Base-by-base conservation (phyloP, 495 filamentous ascomycete species). In the Annulohypoxylon maeteangense region DNA sequence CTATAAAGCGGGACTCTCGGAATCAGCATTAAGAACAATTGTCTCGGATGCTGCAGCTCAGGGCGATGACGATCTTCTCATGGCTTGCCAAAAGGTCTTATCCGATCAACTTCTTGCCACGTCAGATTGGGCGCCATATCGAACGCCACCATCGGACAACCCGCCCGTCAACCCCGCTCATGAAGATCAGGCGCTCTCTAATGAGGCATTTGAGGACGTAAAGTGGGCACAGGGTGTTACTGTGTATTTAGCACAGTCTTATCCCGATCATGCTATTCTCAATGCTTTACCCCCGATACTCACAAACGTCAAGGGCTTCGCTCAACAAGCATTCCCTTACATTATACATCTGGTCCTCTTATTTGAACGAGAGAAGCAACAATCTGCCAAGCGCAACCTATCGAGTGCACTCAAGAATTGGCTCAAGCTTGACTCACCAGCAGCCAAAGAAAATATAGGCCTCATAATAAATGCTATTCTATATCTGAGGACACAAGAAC, bases 401-500 rank as follows among this genome's bases (percentile, higher is more conserved):
- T 90, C 87, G 0, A 77, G 77, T 20, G 84, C 85, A 0, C 76
- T 84, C 40, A 81, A 77, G 62, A 74, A 71, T 12, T 90, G 85
- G 87, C 82, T 90, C 55, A 69, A 72, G 8, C 73, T 76, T 8
- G 77, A 78, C 4, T 79, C 83, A n/a, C 48, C 67, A 4, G 53
- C 72, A 51, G 80, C 80, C 12, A 85, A 78, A 54, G 81, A 84
- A 31, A 86, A 87, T 31, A 65, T 81, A 55, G 81, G 81, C 71
- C 79, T 93, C 62, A 84, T 98, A 1, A 85, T 98, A 36, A 90
- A 90, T 59, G 89, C 90, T 11, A 86, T 98, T 56, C 82, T 98
- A n/a, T 98, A 97, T 74, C 84, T 99, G 40, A 89, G 93, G 22
- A 92, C 91, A 7, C 94, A 95, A 75, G 86, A 84, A n/a, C 73